Conservation (phyloP, 805 yeast genomes). For the Saccharomycopsis capsularis region DNA sequence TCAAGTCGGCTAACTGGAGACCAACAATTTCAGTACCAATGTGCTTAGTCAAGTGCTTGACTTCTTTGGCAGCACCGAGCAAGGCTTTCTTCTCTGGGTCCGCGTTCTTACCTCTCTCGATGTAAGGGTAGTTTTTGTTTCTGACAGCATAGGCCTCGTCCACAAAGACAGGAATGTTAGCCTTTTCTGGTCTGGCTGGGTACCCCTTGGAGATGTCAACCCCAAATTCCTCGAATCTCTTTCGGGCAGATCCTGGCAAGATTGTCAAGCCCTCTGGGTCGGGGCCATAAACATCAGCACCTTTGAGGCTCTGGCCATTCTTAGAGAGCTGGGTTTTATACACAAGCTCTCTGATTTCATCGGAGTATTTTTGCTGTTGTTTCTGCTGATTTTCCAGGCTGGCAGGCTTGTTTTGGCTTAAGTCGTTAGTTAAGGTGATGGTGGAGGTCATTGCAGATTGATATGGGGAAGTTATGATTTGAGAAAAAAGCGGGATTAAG, state of each 20-base stretch:
- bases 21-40: slow-evolving; percentile 45
- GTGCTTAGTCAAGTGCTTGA: slow-evolving; percentile 35
- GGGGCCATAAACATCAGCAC: slow-evolving; percentile 12
- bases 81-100: slow-evolving; percentile 35
- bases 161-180: slow-evolving; percentile 31
- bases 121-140: slow-evolving; percentile 30
- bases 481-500: too few species aligned
- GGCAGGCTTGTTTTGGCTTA: neutral
- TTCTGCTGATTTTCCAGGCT: neutral
- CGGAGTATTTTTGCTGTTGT: neutral
- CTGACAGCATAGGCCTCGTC: slow-evolving; percentile 36
- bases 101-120: slow-evolving; percentile 31
- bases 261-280: slow-evolving; percentile 20
- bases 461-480: too few species aligned
- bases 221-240: slow-evolving; percentile 30
- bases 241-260: slow-evolving; percentile 25
- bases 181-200: slow-evolving; percentile 31
- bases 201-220: slow-evolving; percentile 35
- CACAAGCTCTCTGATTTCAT: slow-evolving; percentile 7
- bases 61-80: slow-evolving; percentile 36
- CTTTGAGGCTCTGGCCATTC: neutral
- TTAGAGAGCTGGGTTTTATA: neutral
- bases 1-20: slow-evolving; percentile 35
- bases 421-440: neutral
- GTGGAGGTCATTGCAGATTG: neutral